These are phyloP conservation scores for Sergeia podlipaevii DNA, from an alignment of 208 protist genomes.

Conservation along the genomic window DNA sequence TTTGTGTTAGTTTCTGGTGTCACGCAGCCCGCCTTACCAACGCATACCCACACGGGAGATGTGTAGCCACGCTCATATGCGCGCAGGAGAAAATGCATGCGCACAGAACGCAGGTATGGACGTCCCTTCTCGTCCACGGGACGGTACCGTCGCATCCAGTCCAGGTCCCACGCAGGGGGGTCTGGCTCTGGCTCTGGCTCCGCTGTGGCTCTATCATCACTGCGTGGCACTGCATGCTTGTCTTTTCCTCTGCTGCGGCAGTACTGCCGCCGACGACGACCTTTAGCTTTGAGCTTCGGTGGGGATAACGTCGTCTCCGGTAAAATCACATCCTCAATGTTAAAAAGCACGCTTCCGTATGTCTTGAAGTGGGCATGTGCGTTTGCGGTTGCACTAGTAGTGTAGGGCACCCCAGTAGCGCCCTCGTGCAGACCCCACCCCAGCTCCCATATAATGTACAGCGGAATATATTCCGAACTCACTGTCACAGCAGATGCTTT, in stretches of 20 bases:
- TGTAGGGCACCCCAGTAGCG: neutral
- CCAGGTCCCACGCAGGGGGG: constrained; percentile 1
- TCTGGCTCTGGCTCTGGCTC: neutral
- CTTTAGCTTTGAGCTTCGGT: too few relatives aligned
- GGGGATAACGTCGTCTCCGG: too few relatives aligned
- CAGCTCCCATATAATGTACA: too few relatives aligned
- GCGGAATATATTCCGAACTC: too few relatives aligned
- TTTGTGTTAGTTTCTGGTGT: too few relatives aligned
- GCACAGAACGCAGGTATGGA: constrained; percentile 25
- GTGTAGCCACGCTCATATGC: constrained; percentile 53
- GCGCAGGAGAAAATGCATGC: constrained; percentile 45
- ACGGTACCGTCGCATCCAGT: constrained; percentile 40
- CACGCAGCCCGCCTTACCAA: neutral
- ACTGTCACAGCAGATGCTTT: too few relatives aligned
- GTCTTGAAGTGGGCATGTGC: neutral
- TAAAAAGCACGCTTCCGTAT: too few relatives aligned
- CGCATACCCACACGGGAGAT: constrained; percentile 34
- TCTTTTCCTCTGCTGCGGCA: too few relatives aligned
- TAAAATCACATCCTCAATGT: too few relatives aligned
- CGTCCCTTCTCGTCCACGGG: constrained; percentile 32
- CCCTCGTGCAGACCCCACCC: constrained; percentile 2
- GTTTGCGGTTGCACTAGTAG: too few relatives aligned
- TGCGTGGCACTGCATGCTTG: too few relatives aligned
- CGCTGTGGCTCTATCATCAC: constrained; percentile 3
- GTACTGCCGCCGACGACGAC: too few relatives aligned